Conservation (phyloP, 169 alveolate species). For the Cryptosporidium sp. region DNA sequence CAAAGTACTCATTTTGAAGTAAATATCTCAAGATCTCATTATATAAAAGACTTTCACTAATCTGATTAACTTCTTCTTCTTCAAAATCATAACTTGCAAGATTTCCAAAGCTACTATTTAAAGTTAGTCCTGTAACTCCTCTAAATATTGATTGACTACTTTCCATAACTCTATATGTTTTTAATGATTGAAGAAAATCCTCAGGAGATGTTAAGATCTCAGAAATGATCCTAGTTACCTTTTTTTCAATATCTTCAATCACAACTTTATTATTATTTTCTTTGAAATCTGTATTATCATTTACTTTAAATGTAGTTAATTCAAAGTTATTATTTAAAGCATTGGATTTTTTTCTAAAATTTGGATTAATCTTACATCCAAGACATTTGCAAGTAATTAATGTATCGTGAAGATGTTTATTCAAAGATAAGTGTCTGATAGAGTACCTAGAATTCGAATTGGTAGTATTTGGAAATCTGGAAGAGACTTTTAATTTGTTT, state of each 20-base stretch:
- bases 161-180: constrained; percentile 58
- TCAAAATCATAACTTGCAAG: constrained; percentile 26
- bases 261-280: neutral
- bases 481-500: neutral
- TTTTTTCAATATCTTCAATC: constrained; percentile 9
- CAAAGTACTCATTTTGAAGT: constrained; percentile 38
- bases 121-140: constrained; percentile 20
- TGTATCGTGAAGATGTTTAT: constrained; percentile 17
- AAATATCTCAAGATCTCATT: constrained; percentile 60
- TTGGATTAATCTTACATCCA: neutral
- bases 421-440: neutral
- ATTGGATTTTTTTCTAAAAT: neutral
- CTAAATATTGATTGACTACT: constrained; percentile 60
- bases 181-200: constrained; percentile 18
- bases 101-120: constrained; percentile 23
- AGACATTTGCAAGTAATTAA: neutral
- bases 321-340: neutral
- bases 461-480: constrained; percentile 11
- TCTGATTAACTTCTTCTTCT: constrained; percentile 25
- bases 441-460: neutral
- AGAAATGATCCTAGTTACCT: constrained; percentile 23
- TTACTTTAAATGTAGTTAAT: constrained; percentile 1
- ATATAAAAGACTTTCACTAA: constrained; percentile 46
- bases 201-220: constrained; percentile 42
- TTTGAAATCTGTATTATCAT: neutral